Evolutionary conservation across 2,329 filamentous ascomycete genomes (phyloP).

Genomic region (Fusarium lyarnte): DNA sequence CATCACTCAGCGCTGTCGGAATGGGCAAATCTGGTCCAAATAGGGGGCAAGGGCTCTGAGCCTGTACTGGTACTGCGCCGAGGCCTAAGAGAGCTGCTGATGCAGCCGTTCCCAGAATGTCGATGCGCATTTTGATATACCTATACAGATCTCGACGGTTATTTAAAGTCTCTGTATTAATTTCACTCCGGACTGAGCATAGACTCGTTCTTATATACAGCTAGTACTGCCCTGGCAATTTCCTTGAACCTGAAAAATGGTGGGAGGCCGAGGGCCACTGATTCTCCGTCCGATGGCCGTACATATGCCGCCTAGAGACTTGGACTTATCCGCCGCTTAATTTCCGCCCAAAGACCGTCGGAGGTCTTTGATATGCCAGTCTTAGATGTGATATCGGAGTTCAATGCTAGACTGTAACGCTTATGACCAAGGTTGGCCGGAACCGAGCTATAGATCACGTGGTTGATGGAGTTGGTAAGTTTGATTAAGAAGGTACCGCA

Average conservation of each 20-base stretch:
- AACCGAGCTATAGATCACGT: no score
- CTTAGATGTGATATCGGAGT: background rate
- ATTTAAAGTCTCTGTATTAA: accelerated
- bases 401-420: no score
- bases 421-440: no score
- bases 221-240: background rate
- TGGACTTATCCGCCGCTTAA: background rate
- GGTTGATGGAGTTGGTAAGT: no score
- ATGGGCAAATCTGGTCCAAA: background rate
- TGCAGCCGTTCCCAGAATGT: accelerated
- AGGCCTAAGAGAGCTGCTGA: background rate
- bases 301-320: no score
- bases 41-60: background rate
- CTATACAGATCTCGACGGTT: accelerated
- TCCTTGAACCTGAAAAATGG: accelerated
- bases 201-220: background rate
- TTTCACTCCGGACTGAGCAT: background rate
- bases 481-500: no score
- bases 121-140: background rate
- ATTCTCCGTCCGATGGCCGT: background rate
- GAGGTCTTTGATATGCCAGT: background rate
- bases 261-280: no score
- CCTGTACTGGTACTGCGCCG: background rate
- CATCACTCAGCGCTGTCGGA: background rate
- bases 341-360: background rate